A percentile compares a stretch with the other conserved stretches of the same genome.
Conservation (phyloP, 2,329 filamentous ascomycete species). For the Akanthomyces muscarius region DNA sequence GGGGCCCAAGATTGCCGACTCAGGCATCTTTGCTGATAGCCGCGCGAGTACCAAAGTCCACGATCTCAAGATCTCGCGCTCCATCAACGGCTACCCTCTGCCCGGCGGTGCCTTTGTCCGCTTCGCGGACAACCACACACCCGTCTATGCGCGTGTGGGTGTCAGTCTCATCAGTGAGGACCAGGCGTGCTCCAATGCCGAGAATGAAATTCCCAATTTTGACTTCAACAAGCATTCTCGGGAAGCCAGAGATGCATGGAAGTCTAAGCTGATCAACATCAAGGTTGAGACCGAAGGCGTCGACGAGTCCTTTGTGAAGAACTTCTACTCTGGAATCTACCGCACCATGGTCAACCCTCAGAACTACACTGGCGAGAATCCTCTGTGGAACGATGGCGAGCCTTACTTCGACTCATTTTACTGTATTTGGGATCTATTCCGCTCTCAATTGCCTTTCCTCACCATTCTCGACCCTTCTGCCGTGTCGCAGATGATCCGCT, state of each 20-base stretch:
- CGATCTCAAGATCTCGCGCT: constrained; percentile 43
- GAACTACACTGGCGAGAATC: constrained; percentile 71
- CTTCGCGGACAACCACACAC: constrained; percentile 48
- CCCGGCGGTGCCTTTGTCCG: constrained; percentile 62
- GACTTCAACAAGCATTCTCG: constrained; percentile 54
- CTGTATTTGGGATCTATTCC: constrained; percentile 70
- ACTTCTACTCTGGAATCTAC: constrained; percentile 70
- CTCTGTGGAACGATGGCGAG: constrained; percentile 60
- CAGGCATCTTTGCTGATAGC: constrained; percentile 58
- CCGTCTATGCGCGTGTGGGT: constrained; percentile 62
- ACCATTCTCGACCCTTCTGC: constrained; percentile 62
- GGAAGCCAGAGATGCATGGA: constrained; percentile 56
- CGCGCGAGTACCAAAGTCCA: constrained; percentile 47
- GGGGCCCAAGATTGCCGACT: constrained; percentile 54
- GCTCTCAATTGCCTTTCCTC: constrained; percentile 65
- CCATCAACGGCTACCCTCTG: constrained; percentile 50
- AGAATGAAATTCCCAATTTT: constrained; percentile 64
- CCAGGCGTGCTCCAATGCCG: constrained; percentile 65
- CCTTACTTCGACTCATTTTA: constrained; percentile 76
- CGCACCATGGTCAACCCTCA: constrained; percentile 69
- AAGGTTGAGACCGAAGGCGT: constrained; percentile 50
- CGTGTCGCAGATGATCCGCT: constrained; percentile 64
- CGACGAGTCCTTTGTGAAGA: constrained; percentile 50
- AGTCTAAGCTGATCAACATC: constrained; percentile 56
- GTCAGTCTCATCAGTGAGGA: constrained; percentile 64